A percentile compares a stretch with the other conserved stretches of the same genome.
Conservation (phyloP, 768 basidiomycete species). For the Serendipita vermifera region DNA sequence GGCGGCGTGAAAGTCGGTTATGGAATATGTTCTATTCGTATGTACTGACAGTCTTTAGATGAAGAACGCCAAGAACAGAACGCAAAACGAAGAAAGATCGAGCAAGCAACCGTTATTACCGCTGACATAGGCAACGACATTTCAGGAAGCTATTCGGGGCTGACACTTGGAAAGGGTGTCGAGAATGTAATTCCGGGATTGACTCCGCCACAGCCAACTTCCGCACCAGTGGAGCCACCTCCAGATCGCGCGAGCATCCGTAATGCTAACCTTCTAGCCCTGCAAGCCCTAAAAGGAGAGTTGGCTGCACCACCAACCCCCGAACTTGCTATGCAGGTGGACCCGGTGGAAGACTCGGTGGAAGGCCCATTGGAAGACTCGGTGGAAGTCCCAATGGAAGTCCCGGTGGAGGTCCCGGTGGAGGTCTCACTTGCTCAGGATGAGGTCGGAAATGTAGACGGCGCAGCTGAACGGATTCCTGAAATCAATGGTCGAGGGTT, state of each 20-base stretch:
- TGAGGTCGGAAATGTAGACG: no score
- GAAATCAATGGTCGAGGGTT: conserved; percentile 22
- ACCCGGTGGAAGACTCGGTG: no score
- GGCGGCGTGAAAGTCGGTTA: conserved; percentile 77
- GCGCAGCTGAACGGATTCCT: not conserved
- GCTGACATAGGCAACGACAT: conserved; percentile 14
- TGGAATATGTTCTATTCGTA: conserved; percentile 11
- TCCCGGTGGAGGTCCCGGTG: no score
- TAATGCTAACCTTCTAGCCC: not conserved
- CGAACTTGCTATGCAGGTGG: no score
- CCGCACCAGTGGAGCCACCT: conserved; percentile 9
- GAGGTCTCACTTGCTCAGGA: no score
- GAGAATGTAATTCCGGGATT: not conserved
- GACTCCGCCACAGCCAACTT: not conserved
- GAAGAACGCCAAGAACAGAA: conserved; percentile 90
- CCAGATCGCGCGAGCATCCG: not conserved
- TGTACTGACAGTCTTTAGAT: conserved; percentile 34
- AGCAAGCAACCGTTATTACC: conserved; percentile 31
- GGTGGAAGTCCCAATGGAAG: no score
- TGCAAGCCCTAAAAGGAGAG: not conserved
- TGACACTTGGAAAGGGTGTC: conserved; percentile 27
- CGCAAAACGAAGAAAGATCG: conserved; percentile 73
- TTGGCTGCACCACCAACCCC: not conserved
- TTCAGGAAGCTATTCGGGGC: no score
- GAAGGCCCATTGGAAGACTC: no score